Evolutionary conservation across 1,139 yeast genomes (phyloP), one percentile per base, ranked within the genome.

Genomic region (Magnusiomyces fungicola): DNA sequence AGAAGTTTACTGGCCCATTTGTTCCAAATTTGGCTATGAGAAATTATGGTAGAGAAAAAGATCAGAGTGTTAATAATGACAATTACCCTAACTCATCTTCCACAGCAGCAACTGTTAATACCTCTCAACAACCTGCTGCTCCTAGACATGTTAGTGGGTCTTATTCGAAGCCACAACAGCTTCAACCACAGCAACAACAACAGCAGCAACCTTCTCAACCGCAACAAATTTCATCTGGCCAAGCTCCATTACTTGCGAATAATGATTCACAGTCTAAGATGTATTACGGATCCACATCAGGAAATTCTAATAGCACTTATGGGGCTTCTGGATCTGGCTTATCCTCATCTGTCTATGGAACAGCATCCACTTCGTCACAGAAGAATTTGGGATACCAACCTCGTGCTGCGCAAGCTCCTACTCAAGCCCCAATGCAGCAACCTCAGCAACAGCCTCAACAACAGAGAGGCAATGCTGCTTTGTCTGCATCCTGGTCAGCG

Each of bases 1-100:
- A 60, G 42, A 61, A 59, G 55, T 67, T 61, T 48, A 56, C 56
- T 7, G 66, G 65, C 2, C 71, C 70, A n/a, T 69, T 59, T 56
- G 65, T 64, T 30, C 66, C 69, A 10, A 50, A 54, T 38, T 25
- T 51, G 46, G 50, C 41, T 32, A 34, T 36, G 36, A 52, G 43
- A 43, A 46, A 34, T 22, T 21, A 34, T 5, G 22, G 32, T 25
- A 21, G 47, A 43, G 29, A 10, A 16, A 7, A 21, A 12, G 30
- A 21, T 24, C n/a, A 34, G 23, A n/a, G 38, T 5, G 23, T 23
- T 34, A 32, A 14, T 14, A 6, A 32, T 7, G 5, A 6, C 16
- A 32, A 6, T 32, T 14, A 14, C 24, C 24, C 38, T 12, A 34
- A 18, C 34, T 10, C 45, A 10, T 2, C 43, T 19, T 16, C 38